A percentile compares a stretch with the other conserved stretches of the same genome.
Conservation (phyloP, 1,284 basidiomycete species). For the Sporisorium graminicola region DNA sequence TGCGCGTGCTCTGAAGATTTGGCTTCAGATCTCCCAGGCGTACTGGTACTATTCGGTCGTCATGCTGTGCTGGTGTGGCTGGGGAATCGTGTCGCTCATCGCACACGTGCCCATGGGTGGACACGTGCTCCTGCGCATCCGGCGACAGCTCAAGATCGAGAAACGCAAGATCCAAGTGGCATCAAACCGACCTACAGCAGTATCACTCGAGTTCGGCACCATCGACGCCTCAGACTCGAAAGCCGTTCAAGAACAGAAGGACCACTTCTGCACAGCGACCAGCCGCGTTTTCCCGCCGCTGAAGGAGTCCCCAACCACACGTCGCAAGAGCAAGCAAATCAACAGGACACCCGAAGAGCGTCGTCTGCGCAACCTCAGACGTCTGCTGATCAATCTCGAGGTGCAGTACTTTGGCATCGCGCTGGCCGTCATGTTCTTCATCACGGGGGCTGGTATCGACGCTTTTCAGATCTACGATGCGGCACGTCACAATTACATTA, state of each 20-base stretch:
- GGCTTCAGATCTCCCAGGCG: constrained; percentile 22
- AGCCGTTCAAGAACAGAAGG: background rate
- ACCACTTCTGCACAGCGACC: background rate
- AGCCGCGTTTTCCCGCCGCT: constrained; percentile 29
- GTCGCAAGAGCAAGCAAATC: background rate
- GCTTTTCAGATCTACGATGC: constrained; percentile 9
- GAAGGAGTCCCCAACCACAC: background rate
- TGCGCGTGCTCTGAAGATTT: constrained; percentile 3
- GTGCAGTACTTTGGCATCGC: constrained; percentile 31
- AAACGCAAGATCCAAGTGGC: background rate
- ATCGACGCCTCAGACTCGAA: background rate
- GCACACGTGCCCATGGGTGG: constrained; percentile 25
- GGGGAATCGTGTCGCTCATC: constrained; percentile 18
- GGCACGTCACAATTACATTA: constrained; percentile 15
- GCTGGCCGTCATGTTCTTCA: constrained; percentile 23
- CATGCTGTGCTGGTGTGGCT: constrained; percentile 21
- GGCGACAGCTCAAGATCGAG: constrained; percentile 12
- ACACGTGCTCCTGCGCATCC: constrained; percentile 27
- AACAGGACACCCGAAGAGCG: constrained; percentile 12
- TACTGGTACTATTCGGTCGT: constrained; percentile 27
- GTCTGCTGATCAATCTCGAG: constrained; percentile 25
- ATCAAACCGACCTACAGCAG: background rate
- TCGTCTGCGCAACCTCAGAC: constrained; percentile 16
- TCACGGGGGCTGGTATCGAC: background rate
- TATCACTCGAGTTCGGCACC: background rate